Percentiles rank a stretch among this genome's conserved stretches.
phyloP scores from a whole-genome alignment of 2,329 filamentous ascomycete species.

The Aspergillus clavatus region DNA sequence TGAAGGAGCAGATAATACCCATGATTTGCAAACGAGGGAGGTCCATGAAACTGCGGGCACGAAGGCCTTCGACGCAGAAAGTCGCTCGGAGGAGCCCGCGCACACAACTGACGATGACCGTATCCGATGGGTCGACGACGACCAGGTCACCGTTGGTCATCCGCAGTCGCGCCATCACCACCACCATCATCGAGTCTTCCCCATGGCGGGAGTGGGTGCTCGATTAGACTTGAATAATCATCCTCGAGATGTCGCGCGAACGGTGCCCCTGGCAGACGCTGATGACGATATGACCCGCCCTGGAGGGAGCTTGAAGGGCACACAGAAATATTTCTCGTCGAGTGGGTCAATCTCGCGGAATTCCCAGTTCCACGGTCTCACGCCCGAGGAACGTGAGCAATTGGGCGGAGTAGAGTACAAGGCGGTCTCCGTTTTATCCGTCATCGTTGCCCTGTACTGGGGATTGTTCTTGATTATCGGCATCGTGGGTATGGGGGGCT shows the following conservation, averaged over 20 bases:
- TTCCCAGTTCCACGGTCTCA: constrained; percentile 47
- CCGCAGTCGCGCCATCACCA: constrained; percentile 15
- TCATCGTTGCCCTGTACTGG: constrained; percentile 44
- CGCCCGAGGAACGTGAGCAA: constrained; percentile 38
- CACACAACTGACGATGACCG: constrained; percentile 8
- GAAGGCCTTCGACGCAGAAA: constrained; percentile 5
- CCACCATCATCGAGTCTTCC: constrained; percentile 29
- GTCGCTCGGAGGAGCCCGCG: constrained; percentile 1
- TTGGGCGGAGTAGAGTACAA: constrained; percentile 43
- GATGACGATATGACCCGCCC: constrained; percentile 14
- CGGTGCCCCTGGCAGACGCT: constrained; percentile 14
- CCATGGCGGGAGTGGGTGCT: constrained; percentile 34
- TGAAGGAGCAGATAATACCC: neutral
- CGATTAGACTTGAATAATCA: constrained; percentile 33
- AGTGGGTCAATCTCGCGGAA: constrained; percentile 41
- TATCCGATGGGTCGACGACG: constrained; percentile 27
- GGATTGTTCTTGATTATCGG: constrained; percentile 45
- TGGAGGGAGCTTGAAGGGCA: constrained; percentile 22
- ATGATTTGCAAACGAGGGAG: constrained; percentile 1
- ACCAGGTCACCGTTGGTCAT: constrained; percentile 25
- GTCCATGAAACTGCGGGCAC: neutral
- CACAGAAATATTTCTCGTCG: constrained; percentile 29
- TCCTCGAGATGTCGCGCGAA: constrained; percentile 25
- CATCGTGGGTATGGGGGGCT: constrained; percentile 45
- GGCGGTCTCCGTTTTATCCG: constrained; percentile 33